These are phyloP conservation scores for Athelia sp. DNA, from an alignment of 1,284 basidiomycete species.

Conservation along the genomic window DNA sequence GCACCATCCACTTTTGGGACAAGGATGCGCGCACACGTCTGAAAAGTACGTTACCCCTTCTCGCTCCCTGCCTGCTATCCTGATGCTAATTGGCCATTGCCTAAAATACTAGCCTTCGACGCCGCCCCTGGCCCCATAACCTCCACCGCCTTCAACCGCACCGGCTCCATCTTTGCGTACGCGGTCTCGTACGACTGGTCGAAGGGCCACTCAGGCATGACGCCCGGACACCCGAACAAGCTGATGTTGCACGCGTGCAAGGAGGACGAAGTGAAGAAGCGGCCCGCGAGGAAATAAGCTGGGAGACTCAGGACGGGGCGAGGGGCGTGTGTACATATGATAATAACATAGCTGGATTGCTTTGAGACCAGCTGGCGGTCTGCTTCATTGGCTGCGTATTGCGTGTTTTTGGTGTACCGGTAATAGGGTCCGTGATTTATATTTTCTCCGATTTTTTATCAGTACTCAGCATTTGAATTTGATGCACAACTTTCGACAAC, in stretches of 20 bases:
- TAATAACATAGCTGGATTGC: no score
- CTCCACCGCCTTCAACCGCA: conserved; percentile 79
- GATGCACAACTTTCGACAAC: no score
- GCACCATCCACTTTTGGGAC: conserved; percentile 86
- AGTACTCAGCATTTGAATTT: no score
- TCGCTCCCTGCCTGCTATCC: neutral
- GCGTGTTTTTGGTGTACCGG: no score
- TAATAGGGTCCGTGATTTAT: no score
- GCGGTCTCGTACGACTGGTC: conserved; percentile 88
- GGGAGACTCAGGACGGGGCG: no score
- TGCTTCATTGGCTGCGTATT: no score
- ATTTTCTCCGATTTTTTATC: no score
- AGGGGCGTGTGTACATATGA: no score
- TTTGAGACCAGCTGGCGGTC: no score
- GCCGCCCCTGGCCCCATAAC: conserved; percentile 64
- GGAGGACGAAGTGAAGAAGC: conserved; percentile 87
- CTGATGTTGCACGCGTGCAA: conserved; percentile 89
- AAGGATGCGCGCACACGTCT: conserved; percentile 86
- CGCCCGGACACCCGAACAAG: conserved; percentile 77
- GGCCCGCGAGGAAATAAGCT: no score
- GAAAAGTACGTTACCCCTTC: conserved; percentile 57
- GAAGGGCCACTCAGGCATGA: conserved; percentile 85
- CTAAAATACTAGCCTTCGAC: conserved; percentile 58
- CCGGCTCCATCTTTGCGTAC: conserved; percentile 87
- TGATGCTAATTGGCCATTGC: neutral